Evolutionary conservation across 306 rosid genomes (phyloP), one percentile per base, ranked within the genome.

Genomic region (Rosa chinensis): DNA sequence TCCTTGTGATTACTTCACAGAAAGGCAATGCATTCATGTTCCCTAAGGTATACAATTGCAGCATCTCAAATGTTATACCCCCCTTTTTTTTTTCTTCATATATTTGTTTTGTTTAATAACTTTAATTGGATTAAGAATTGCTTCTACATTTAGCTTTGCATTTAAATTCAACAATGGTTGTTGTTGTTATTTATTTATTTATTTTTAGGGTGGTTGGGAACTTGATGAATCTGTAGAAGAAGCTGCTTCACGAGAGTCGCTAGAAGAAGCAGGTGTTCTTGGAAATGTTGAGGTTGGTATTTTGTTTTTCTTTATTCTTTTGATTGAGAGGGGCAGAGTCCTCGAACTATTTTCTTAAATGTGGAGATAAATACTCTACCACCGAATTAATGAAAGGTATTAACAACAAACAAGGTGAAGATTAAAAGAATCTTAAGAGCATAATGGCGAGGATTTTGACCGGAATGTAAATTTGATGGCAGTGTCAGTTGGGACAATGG

Each of bases 201-300:
- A 2, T 49, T 40, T 40, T 10, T 68, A 93, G 92, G 99, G 99
- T 87, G 99, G 98, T 62, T 95, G 99, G 99, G 99, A 95, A 69
- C 84, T 95, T 77, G 99, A 95, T 83, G 99, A 95, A 88, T 91
- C 99, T 49, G 52, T 90, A 39, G 96, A 95, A 84, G 94, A 91
- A 74, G 99, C 99, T 77, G 99, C 99, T 82, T 88, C 77, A 10
- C 84, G 99, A 70, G 99, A 95, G 68, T 95, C 98, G 20, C 86
- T 91, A 59, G 99, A 95, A 84, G 99, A 95, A 85, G 99, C 99
- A 5, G 99, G 99, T 6, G 99, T 95, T 40, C 77, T 77, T 12
- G 99, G 99, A 74, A 86, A 67, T 14, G 89, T 95, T 64, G 97
- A 91, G 98, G 99, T 94, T 76, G 43, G 49, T 77, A 8, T 14